These are phyloP conservation scores for Xylaria flabelliformis DNA, from an alignment of 495 filamentous ascomycete species.

Conservation along the genomic window DNA sequence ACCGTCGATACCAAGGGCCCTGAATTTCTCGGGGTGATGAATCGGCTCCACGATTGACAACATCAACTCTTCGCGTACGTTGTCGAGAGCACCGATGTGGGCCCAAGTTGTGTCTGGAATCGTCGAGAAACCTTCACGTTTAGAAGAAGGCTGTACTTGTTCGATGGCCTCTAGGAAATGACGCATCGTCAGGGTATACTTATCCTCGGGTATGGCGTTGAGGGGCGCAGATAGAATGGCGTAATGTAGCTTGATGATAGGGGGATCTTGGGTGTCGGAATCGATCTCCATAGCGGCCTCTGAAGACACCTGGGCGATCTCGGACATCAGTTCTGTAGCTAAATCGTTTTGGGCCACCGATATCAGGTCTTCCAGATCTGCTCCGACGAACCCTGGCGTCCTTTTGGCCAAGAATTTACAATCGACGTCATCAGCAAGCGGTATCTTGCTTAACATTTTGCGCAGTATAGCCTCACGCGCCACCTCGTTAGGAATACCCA, in stretches of 20 bases:
- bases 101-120: slow-evolving; percentile 97
- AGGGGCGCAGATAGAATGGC: slow-evolving; percentile 37
- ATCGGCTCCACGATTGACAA: slow-evolving; percentile 94
- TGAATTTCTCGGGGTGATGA: slow-evolving; percentile 79
- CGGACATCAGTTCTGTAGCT: slow-evolving; percentile 62
- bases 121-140: slow-evolving; percentile 95
- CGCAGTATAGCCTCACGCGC: slow-evolving; percentile 84
- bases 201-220: slow-evolving; percentile 53
- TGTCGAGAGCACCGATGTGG: slow-evolving; percentile 84
- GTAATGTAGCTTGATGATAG: slow-evolving; percentile 36
- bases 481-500: slow-evolving; percentile 88
- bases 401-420: slow-evolving; percentile 81
- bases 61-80: slow-evolving; percentile 80
- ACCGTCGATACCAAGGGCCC: slow-evolving; percentile 80
- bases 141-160: slow-evolving; percentile 89
- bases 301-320: slow-evolving; percentile 42
- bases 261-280: slow-evolving; percentile 26
- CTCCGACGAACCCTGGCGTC: slow-evolving; percentile 94
- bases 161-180: slow-evolving; percentile 67
- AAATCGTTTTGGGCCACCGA: slow-evolving; percentile 72
- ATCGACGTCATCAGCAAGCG: slow-evolving; percentile 73
- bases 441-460: slow-evolving; percentile 74
- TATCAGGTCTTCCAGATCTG: slow-evolving; percentile 87
- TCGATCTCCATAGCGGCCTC: slow-evolving; percentile 38
- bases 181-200: slow-evolving; percentile 48